Conservation (phyloP, 2,329 filamentous ascomycete species). For the Scorias spongiosa region DNA sequence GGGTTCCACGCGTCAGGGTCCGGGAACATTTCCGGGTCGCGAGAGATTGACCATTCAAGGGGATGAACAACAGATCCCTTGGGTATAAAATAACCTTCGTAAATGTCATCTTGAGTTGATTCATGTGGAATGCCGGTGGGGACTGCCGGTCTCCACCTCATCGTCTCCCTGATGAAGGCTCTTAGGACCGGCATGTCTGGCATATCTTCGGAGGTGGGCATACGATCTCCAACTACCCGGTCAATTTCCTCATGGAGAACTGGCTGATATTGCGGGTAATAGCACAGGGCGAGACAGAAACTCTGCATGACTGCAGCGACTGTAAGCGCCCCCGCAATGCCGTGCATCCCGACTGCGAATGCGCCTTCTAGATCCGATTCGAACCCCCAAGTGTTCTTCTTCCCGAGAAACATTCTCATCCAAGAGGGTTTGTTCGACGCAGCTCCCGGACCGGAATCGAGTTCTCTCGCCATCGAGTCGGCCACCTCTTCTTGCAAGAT, state of each 20-base stretch:
- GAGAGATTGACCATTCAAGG: conserved; percentile 14
- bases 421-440: conserved; percentile 22
- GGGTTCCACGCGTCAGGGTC: conserved; percentile 12
- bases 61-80: conserved; percentile 12
- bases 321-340: conserved; percentile 31
- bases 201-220: conserved; percentile 17
- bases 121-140: conserved; percentile 15
- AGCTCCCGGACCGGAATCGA: conserved; percentile 11
- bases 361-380: conserved; percentile 29
- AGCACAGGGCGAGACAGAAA: conserved; percentile 31
- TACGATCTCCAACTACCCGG: conserved; percentile 17
- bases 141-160: conserved; percentile 23
- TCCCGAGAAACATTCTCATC: conserved; percentile 29
- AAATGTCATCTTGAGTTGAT: conserved; percentile 16
- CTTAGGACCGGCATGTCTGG: conserved; percentile 18
- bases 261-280: conserved; percentile 28
- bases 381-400: conserved; percentile 25
- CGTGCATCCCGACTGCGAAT: conserved; percentile 33
- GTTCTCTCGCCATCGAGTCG: conserved; percentile 14
- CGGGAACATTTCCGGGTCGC: conserved; percentile 8
- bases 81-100: conserved; percentile 14
- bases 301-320: conserved; percentile 33
- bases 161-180: conserved; percentile 20
- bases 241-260: conserved; percentile 21
- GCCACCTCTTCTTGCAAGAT: conserved; percentile 29